A percentile compares a stretch with the other conserved stretches of the same genome.
Conservation (phyloP, 1,139 yeast species). For the Protomyces gravidus region DNA sequence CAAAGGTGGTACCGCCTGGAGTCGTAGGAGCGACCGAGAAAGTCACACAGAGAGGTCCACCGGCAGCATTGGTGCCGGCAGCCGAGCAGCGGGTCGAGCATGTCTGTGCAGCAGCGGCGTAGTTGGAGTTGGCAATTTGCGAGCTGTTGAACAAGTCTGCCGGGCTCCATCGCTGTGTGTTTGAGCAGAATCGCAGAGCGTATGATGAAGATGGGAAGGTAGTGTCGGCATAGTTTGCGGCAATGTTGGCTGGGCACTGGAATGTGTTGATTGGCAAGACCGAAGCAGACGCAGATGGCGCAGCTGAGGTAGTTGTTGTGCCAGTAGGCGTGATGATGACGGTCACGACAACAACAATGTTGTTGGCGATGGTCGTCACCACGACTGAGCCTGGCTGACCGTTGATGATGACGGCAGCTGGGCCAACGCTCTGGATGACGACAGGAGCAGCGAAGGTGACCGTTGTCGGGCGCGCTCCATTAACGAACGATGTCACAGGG, state of each 20-base stretch:
- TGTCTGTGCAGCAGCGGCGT: constrained; percentile 24
- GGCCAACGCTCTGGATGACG: constrained; percentile 10
- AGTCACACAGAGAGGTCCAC: constrained; percentile 9
- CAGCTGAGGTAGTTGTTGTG: constrained; percentile 9
- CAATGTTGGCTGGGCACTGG: constrained; percentile 28
- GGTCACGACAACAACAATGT: constrained; percentile 15
- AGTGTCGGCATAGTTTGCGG: constrained; percentile 26
- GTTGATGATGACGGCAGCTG: constrained; percentile 14
- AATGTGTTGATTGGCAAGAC: constrained; percentile 15
- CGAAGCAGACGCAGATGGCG: constrained; percentile 2
- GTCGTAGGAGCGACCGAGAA: constrained; percentile 27
- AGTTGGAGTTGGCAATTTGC: constrained; percentile 10
- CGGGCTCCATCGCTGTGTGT: constrained; percentile 25
- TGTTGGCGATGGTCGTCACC: constrained; percentile 7
- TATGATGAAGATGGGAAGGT: constrained; percentile 7
- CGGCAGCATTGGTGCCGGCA: not conserved
- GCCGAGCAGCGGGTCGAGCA: constrained; percentile 22
- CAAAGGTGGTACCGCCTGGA: constrained; percentile 19
- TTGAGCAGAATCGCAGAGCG: constrained; percentile 24
- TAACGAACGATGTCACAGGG: constrained; percentile 6
- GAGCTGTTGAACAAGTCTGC: constrained; percentile 24
- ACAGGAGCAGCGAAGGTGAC: constrained; percentile 5
- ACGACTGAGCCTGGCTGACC: constrained; percentile 12
- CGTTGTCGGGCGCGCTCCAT: constrained; percentile 5
- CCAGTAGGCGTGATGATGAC: constrained; percentile 7